Conservation (phyloP, 306 rosid genomes). For the Argentina anserina region DNA sequence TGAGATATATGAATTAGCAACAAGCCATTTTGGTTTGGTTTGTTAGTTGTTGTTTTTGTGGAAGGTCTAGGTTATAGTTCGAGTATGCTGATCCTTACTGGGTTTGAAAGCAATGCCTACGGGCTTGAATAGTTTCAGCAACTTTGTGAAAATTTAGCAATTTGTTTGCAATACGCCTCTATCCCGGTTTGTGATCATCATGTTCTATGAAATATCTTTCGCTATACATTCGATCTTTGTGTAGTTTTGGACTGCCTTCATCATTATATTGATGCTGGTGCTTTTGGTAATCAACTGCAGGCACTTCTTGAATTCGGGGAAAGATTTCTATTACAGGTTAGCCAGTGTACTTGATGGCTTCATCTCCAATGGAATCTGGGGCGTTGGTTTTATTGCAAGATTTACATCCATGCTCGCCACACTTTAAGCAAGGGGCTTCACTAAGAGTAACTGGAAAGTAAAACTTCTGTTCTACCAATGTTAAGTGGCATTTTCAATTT, state of each 20-base stretch:
- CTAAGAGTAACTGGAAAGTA: conserved; percentile 76
- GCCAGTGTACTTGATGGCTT: conserved; percentile 27
- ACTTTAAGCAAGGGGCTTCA: conserved; percentile 76
- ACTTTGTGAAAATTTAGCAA: neutral
- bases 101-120: neutral
- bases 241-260: neutral
- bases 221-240: neutral
- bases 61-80: neutral
- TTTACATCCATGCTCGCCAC: conserved; percentile 53
- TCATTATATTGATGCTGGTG: neutral
- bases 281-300: neutral
- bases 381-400: conserved; percentile 45
- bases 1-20: neutral
- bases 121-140: neutral
- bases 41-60: neutral
- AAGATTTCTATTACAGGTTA: neutral
- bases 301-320: neutral
- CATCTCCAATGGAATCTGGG: conserved; percentile 52
- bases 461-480: conserved; percentile 9
- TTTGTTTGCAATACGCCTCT: neutral
- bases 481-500: neutral
- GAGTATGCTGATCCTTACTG: neutral
- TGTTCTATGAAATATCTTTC: neutral
- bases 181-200: neutral
- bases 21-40: neutral